Base-by-base conservation (phyloP, 495 filamentous ascomycete species). In the Talaromyces ruber region DNA sequence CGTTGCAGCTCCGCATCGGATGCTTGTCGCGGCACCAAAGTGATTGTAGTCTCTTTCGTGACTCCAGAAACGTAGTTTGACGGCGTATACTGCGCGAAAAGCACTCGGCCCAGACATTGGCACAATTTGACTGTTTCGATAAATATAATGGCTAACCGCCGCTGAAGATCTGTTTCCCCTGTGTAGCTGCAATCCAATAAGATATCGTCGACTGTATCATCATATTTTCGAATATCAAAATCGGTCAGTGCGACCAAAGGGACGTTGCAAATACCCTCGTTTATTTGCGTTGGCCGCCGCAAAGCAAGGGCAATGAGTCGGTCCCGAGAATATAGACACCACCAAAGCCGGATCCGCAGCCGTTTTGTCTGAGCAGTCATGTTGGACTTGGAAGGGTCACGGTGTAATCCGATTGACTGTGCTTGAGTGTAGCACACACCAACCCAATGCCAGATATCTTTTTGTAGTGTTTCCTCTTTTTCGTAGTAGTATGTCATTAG, bases 401-500 rank as follows among this genome's bases (percentile, higher is more conserved):
- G 83, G 70, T 94, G 88, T 0, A 93, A 76, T 3, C 90, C 90
- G 61, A 93, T 91, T 0, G 89, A 92, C 67, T 91, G 87, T 50
- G 88, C 88, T 28, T 92, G 77, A 14, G 86, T 92, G 60, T 91
- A 90, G 32, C 88, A 90, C 5, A 92, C 81, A 12, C 89, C 90
- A 76, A 93, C 90, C 89, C 89, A 93, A 65, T 93, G 88, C 88
- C 89, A 92, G 18, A 89, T 92, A 70, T 94, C 90, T 67, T 88
- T 89, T 67, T 90, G 87, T 0, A 88, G 88, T 2, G 85, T 88
- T 45, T 75, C 75, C 58, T 73, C 69, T 7, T 71, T 69, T 70
- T 93, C 89, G 61, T 91, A 91, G 88, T 89, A 93, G 67, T 91
- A 93, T 5, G 90, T 92, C 86, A 94, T 89, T 24, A 96, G 77